Evolutionary conservation across 352 stramenopile genomes (phyloP).

Genomic region (Pythium pectinolyticum): DNA sequence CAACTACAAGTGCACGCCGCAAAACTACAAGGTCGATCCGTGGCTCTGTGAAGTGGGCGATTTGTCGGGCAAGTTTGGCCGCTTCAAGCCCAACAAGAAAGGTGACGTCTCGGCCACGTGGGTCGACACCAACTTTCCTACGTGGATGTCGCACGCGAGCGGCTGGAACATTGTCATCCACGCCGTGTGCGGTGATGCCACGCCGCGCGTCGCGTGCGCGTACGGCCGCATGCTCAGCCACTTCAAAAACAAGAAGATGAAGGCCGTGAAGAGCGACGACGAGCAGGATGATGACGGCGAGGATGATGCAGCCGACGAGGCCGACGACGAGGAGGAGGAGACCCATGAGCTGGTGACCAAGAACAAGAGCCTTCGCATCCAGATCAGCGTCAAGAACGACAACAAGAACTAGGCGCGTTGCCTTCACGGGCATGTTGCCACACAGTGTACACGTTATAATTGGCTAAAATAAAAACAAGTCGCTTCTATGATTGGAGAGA

Average conservation of each 20-base stretch:
- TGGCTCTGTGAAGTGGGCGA: slow-evolving; percentile 25
- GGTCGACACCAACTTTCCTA: slow-evolving; percentile 12
- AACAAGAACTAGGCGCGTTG: neutral
- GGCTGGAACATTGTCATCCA: slow-evolving; percentile 30
- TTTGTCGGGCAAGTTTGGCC: slow-evolving; percentile 29
- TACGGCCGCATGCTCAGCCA: neutral
- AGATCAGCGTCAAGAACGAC: neutral
- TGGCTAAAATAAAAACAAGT: neutral
- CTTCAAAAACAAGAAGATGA: neutral
- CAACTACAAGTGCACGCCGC: slow-evolving; percentile 24
- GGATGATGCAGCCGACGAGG: neutral
- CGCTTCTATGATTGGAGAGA: neutral
- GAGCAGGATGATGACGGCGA: neutral
- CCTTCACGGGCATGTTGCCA: no score
- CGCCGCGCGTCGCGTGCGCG: slow-evolving; percentile 24
- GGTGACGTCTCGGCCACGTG: slow-evolving; percentile 1
- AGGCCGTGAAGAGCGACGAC: neutral
- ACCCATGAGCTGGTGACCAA: neutral
- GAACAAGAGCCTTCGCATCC: neutral
- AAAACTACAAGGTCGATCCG: slow-evolving; percentile 8
- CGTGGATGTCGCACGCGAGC: neutral
- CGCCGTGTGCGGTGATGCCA: slow-evolving; percentile 19
- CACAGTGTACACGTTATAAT: neutral
- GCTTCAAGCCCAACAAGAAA: slow-evolving; percentile 17
- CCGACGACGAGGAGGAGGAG: neutral